Conservation (phyloP, 2,329 filamentous ascomycete species). For the Exophiala bonariae region DNA sequence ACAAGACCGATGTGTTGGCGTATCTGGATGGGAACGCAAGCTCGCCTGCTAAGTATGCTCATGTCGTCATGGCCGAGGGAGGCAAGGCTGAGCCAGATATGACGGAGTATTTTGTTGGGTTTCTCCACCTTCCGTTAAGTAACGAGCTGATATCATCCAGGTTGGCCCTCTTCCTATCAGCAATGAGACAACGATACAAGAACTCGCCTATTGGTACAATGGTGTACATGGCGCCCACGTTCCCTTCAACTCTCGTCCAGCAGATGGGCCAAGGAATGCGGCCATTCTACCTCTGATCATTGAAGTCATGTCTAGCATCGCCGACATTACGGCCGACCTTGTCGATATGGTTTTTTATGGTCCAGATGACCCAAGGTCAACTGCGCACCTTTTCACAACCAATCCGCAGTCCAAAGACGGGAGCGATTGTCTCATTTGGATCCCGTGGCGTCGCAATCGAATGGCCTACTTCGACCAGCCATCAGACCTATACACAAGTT, state of each 20-base stretch:
- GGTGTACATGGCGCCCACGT: background rate
- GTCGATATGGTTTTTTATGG: constrained; percentile 1
- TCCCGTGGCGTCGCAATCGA: background rate
- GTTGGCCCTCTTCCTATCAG: constrained; percentile 2
- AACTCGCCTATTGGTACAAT: background rate
- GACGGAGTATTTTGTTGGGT: background rate
- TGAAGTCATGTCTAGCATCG: background rate
- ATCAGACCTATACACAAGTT: constrained; percentile 1
- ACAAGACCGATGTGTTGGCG: constrained; percentile 2
- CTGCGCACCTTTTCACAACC: background rate
- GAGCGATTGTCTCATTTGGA: background rate
- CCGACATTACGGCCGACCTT: constrained; percentile 1
- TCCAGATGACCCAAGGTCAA: background rate
- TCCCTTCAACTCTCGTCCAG: background rate
- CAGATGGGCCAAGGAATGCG: background rate
- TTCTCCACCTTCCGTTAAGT: too few relatives aligned
- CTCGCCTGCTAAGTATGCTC: background rate
- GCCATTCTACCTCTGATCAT: background rate
- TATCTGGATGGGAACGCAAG: constrained; percentile 1
- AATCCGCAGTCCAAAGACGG: background rate
- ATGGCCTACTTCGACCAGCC: background rate
- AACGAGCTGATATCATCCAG: background rate
- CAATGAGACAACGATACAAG: background rate
- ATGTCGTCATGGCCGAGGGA: background rate
- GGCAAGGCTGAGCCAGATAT: background rate